Evolutionary conservation across 345 rosid species (phyloP).

Genomic region (Sonneratia alba): DNA sequence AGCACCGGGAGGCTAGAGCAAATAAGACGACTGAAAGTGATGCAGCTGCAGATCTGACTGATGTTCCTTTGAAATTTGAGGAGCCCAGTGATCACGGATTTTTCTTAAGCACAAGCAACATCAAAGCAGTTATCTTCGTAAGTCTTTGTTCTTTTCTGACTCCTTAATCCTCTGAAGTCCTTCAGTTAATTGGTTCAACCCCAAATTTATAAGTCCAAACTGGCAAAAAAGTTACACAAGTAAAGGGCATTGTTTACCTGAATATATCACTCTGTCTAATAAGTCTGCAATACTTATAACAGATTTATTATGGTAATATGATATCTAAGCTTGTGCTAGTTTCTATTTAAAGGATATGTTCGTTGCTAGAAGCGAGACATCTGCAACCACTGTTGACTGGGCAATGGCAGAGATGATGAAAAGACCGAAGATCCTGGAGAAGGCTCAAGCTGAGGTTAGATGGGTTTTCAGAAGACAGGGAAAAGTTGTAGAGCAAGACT

Average conservation of each 20-base stretch:
- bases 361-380: slow-evolving; percentile 16
- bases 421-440: slow-evolving; percentile 12
- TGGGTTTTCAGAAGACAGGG: slow-evolving; percentile 10
- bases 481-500: slow-evolving; percentile 8
- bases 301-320: no score
- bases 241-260: no score
- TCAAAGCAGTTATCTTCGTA: slow-evolving; percentile 31
- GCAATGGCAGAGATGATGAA: slow-evolving; percentile 18
- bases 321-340: background rate
- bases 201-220: no score
- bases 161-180: background rate
- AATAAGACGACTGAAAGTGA: background rate
- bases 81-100: slow-evolving; percentile 10
- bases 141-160: background rate
- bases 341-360: slow-evolving; percentile 15
- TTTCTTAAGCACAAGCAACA: slow-evolving; percentile 10
- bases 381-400: slow-evolving; percentile 18
- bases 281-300: no score
- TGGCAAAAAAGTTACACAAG: no score
- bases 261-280: no score
- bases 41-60: slow-evolving; percentile 16
- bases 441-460: slow-evolving; percentile 25
- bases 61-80: slow-evolving; percentile 25
- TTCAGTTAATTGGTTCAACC: background rate
- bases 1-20: slow-evolving; percentile 12